Base-by-base conservation (phyloP, 345 rosid genomes). In the Eucalyptus marginata region DNA sequence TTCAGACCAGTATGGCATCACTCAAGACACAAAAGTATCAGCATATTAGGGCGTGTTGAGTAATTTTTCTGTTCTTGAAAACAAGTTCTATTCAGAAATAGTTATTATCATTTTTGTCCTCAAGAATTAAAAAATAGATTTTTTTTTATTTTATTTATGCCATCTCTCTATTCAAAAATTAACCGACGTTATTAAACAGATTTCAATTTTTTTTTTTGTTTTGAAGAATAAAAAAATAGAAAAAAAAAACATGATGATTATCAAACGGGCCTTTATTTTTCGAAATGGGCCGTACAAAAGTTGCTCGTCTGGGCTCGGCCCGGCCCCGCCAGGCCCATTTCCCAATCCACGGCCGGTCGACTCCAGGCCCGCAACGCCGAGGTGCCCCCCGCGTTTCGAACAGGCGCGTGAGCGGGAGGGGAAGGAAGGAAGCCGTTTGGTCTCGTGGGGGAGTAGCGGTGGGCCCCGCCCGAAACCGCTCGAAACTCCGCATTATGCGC, bases 101-200 rank as follows among this genome's bases (percentile, higher is more conserved):
- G 1, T 16, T 51, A 51, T 51, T 51, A 7, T 17, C 22, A 51
- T 51, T 7, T 51, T 4, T 3, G 9, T 51, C 8, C 9, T 1
- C 4, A 0, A 7, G 22, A 51, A 17, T 2, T 2, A 3, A 51
- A 17, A 51, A 51, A 17, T 6, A 51, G 1, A 18, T 52, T 18
- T 18, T 49, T 52, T 52, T 52, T n/a, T n/a, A n/a, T n/a, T n/a
- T n/a, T n/a, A n/a, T n/a, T n/a, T n/a, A n/a, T n/a, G n/a, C n/a
- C n/a, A n/a, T n/a, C n/a, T n/a, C n/a, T n/a, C n/a, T n/a, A n/a
- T n/a, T n/a, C n/a, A n/a, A 52, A 20, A 52, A 52, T 18, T 52
- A 52, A 7, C 56, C 2, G 3, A 50, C 1, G 3, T 16, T 15
- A 51, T 3, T 7, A 17, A 3, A 51, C 7, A 8, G 54, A 51